These are phyloP conservation scores for Cladosporium sp. DNA, from an alignment of 2,329 filamentous ascomycete genomes.

Conservation along the genomic window DNA sequence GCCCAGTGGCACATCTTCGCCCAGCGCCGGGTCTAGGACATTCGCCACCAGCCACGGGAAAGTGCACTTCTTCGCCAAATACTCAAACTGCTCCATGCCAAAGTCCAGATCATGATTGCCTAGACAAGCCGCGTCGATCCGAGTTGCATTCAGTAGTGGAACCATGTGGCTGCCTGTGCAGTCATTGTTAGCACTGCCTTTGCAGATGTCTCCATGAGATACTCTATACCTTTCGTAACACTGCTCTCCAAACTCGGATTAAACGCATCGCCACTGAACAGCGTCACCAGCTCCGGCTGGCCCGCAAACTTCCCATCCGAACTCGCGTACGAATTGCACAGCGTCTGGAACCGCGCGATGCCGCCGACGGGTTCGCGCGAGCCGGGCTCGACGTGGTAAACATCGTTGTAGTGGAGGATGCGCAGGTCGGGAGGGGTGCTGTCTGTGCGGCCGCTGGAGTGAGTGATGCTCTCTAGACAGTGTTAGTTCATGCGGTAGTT, in stretches of 20 bases:
- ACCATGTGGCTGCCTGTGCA: constrained; percentile 76
- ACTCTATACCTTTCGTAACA: constrained; percentile 72
- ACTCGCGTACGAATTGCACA: constrained; percentile 70
- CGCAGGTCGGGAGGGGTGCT: constrained; percentile 67
- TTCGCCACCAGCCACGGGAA: constrained; percentile 93
- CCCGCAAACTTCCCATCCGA: constrained; percentile 58
- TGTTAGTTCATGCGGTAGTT: too few species aligned
- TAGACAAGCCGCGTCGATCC: constrained; percentile 78
- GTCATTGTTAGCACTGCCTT: background rate
- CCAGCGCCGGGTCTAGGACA: constrained; percentile 79
- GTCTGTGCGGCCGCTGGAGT: constrained; percentile 24
- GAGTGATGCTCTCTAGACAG: constrained; percentile 28
- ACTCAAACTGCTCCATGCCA: constrained; percentile 76
- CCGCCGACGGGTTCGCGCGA: constrained; percentile 84
- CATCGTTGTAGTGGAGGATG: constrained; percentile 90
- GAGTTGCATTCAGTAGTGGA: constrained; percentile 74
- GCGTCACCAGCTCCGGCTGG: constrained; percentile 69
- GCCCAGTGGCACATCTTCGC: constrained; percentile 72
- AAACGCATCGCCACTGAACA: constrained; percentile 92
- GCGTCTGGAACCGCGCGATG: constrained; percentile 74
- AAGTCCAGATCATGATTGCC: constrained; percentile 96
- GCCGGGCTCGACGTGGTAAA: constrained; percentile 79
- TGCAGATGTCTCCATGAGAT: too few species aligned
- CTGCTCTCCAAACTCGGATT: constrained; percentile 88
- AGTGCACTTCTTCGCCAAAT: constrained; percentile 71